Percentiles rank a stretch among this genome's conserved stretches.
Evolutionary conservation across 2,329 filamentous ascomycete species (phyloP).

Genomic region (Pseudogymnoascus sp.): DNA sequence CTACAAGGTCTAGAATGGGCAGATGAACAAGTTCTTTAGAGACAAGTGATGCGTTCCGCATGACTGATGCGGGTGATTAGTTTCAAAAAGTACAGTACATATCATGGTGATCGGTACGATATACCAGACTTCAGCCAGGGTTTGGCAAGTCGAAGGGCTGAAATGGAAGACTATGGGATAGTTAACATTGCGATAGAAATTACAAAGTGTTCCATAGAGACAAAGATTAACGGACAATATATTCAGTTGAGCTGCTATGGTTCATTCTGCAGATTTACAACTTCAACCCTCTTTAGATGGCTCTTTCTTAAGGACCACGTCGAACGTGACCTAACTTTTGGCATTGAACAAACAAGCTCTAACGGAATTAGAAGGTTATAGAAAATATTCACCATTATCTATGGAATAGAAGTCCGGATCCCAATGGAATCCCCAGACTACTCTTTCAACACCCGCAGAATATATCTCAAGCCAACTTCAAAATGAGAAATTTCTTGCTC

Average conservation of each 20-base stretch:
- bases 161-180: not conserved
- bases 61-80: not conserved
- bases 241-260: not conserved
- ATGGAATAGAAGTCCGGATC: not conserved
- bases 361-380: not conserved
- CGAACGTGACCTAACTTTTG: not conserved
- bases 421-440: not conserved
- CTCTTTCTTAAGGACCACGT: not conserved
- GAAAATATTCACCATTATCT: not conserved
- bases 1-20: constrained; percentile 34
- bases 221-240: not conserved
- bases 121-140: constrained; percentile 4
- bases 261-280: not conserved
- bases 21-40: not conserved
- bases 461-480: not conserved
- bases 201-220: not conserved
- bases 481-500: not conserved
- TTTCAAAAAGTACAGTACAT: not conserved
- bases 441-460: not conserved
- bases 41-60: not conserved
- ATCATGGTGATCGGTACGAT: not conserved
- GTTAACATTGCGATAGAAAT: not conserved
- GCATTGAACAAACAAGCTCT: not conserved
- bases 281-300: not conserved
- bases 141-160: not conserved